Evolutionary conservation across 371 early-diverging fungal species (phyloP).

Genomic region (Phascolomyces articulosus): DNA sequence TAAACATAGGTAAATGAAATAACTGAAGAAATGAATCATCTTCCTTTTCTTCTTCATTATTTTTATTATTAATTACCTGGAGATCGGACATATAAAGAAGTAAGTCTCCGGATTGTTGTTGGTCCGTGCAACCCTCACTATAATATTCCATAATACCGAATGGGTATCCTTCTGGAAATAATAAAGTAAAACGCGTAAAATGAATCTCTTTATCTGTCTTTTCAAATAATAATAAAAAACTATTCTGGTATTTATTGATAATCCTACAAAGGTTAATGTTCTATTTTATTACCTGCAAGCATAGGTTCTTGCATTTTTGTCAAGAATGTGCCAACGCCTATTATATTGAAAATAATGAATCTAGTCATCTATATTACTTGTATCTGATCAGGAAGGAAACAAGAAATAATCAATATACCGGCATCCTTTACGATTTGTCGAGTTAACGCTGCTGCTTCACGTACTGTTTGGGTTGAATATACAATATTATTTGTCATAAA

Average conservation of each 20-base stretch:
- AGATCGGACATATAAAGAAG: slow-evolving; percentile 47
- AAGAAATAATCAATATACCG: slow-evolving; percentile 11
- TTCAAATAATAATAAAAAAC: too few relatives aligned
- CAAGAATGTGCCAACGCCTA: slow-evolving; percentile 32
- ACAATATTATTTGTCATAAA: not conserved
- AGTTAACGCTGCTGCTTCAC: slow-evolving; percentile 27
- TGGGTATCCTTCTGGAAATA: slow-evolving; percentile 49
- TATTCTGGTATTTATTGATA: too few relatives aligned
- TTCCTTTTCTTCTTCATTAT: not conserved
- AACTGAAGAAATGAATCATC: not conserved
- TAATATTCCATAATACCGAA: slow-evolving; percentile 64
- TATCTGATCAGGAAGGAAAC: too few relatives aligned
- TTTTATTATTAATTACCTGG: slow-evolving; percentile 31
- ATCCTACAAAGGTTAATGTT: too few relatives aligned
- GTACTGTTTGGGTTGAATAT: slow-evolving; percentile 17
- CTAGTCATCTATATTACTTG: too few relatives aligned
- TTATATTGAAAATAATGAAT: not conserved
- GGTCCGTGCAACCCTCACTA: slow-evolving; percentile 42
- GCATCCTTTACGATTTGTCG: slow-evolving; percentile 31
- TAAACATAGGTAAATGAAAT: not conserved
- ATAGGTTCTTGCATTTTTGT: slow-evolving; percentile 21
- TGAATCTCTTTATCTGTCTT: too few relatives aligned
- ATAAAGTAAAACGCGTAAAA: too few relatives aligned
- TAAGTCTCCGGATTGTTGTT: slow-evolving; percentile 34
- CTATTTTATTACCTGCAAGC: slow-evolving; percentile 14